Percentiles rank a stretch among this genome's conserved stretches.
phyloP scores from a whole-genome alignment of 345 rosid species.

The Rhodomyrtus tomentosa region DNA sequence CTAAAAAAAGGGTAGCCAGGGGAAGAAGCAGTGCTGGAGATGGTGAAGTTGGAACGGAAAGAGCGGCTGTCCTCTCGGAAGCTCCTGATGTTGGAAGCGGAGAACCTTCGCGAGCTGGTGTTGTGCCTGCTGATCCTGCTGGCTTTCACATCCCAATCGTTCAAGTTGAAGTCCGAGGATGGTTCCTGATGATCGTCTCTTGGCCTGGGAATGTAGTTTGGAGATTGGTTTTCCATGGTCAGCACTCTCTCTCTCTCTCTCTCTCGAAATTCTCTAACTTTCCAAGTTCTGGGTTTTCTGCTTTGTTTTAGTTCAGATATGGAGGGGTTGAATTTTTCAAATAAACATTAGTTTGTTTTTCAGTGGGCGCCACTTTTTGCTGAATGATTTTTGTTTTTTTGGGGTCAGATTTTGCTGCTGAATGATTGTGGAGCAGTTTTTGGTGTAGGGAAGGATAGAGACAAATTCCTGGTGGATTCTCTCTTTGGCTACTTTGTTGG shows the following conservation, averaged over 20 bases:
- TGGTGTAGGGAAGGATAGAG: neutral
- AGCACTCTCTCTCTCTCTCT: neutral
- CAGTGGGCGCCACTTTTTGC: neutral
- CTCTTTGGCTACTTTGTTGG: neutral
- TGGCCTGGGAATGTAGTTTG: neutral
- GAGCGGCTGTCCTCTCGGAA: constrained; percentile 52
- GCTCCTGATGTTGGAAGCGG: constrained; percentile 66
- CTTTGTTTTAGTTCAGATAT: neutral
- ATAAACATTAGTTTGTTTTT: neutral
- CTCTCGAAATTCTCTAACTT: neutral
- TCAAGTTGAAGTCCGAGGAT: neutral
- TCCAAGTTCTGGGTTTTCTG: neutral
- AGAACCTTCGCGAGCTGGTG: constrained; percentile 52
- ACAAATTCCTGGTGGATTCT: neutral
- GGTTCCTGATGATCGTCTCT: neutral
- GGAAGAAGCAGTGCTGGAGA: constrained; percentile 90
- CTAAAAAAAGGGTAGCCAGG: constrained; percentile 57
- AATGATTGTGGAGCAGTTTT: neutral
- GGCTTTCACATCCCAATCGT: constrained; percentile 7
- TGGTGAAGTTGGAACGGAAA: constrained; percentile 50
- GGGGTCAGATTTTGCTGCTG: neutral
- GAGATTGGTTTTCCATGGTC: neutral
- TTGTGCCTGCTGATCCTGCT: constrained; percentile 5
- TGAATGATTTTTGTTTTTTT: neutral
- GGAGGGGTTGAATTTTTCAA: neutral